These are phyloP conservation scores for Chlamydomonas applanata DNA, from an alignment of 139 green algal species.

Conservation along the genomic window DNA sequence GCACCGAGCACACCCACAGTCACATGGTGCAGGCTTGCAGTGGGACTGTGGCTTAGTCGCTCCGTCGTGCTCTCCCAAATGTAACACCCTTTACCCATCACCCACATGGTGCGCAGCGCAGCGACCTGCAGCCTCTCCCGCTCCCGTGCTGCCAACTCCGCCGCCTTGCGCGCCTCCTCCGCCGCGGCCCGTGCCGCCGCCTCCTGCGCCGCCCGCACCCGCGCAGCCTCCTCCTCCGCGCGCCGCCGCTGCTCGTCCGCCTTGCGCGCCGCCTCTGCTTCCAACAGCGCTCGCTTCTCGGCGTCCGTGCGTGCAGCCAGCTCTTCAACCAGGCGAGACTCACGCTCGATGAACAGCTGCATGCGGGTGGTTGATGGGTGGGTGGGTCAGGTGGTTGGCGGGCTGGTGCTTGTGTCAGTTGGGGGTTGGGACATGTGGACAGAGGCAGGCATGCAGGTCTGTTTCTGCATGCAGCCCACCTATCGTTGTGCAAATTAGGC, in stretches of 20 bases:
- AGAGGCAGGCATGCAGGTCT: neutral
- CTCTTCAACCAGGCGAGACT: constrained; percentile 32
- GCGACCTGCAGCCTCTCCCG: too few species aligned
- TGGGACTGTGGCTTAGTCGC: too few species aligned
- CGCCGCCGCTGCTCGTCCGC: constrained; percentile 14
- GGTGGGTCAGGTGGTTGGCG: neutral
- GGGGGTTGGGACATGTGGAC: neutral
- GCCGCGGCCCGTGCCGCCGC: neutral
- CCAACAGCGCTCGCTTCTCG: constrained; percentile 24
- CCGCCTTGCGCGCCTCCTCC: neutral
- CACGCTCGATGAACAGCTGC: constrained; percentile 1
- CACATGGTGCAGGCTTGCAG: too few species aligned
- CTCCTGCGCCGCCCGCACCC: neutral
- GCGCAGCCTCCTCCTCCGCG: constrained; percentile 8
- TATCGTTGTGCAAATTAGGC: neutral
- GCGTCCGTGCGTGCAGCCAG: constrained; percentile 23
- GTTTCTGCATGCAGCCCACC: too few species aligned
- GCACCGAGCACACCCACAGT: too few species aligned
- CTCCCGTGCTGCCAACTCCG: neutral
- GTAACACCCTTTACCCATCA: too few species aligned
- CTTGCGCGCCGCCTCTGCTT: constrained; percentile 26
- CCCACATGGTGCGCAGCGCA: too few species aligned
- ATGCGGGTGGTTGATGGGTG: too few species aligned
- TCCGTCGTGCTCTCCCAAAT: too few species aligned
- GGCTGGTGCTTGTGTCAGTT: neutral